These are phyloP conservation scores for Chaetothyriales sp. DNA, from an alignment of 2,329 filamentous ascomycete genomes.

Conservation along the genomic window DNA sequence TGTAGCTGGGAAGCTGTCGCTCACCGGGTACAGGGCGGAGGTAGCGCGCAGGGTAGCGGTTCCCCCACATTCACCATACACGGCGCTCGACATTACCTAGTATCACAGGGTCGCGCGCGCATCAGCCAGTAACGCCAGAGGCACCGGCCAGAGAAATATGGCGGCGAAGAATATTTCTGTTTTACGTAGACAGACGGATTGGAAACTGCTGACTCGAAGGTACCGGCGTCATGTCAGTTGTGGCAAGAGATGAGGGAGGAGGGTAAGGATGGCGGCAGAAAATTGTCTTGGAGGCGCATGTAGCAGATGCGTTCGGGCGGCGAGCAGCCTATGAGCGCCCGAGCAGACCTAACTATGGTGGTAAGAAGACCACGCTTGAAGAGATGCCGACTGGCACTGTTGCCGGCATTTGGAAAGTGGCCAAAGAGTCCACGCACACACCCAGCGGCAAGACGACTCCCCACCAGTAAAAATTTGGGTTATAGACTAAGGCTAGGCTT, in stretches of 20 bases:
- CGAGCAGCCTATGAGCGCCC: background rate
- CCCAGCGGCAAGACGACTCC: background rate
- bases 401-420: background rate
- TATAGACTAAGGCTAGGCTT: background rate
- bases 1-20: slow-evolving; percentile 15
- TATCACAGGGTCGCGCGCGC: slow-evolving; percentile 1
- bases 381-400: background rate
- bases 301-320: background rate
- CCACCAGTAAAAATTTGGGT: background rate
- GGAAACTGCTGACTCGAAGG: background rate
- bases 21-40: slow-evolving; percentile 20
- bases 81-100: slow-evolving; percentile 17
- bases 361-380: background rate
- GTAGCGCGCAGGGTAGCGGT: slow-evolving; percentile 18
- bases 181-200: background rate
- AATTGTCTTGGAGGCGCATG: background rate
- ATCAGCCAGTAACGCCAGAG: background rate
- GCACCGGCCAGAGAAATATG: background rate
- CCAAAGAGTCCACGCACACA: background rate
- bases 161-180: background rate
- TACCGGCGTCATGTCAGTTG: background rate
- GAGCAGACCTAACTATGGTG: background rate
- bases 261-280: background rate
- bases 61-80: slow-evolving; percentile 26
- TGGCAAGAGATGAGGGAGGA: background rate